Percentiles rank a stretch among this genome's conserved stretches.
phyloP scores from a whole-genome alignment of 805 yeast species.

The Ogataea pini region DNA sequence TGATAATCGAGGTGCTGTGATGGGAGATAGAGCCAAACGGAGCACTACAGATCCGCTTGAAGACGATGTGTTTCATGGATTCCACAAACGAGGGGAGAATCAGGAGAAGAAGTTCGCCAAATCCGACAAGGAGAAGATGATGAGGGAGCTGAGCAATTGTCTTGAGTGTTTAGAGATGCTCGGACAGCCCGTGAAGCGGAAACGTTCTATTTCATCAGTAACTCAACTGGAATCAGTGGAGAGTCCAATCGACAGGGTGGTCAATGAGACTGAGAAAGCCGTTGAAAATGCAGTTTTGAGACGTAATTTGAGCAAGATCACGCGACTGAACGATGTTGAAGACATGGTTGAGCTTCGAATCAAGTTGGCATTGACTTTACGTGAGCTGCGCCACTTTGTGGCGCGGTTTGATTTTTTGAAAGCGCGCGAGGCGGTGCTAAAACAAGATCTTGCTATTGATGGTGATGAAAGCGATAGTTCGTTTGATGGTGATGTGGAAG shows the following conservation, averaged over 20 bases:
- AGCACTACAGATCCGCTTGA: slow-evolving; percentile 44
- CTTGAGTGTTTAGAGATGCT: slow-evolving; percentile 45
- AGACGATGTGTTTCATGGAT: slow-evolving; percentile 44
- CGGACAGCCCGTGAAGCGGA: slow-evolving; percentile 20
- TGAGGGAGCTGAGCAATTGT: slow-evolving; percentile 58
- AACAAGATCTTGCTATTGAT: slow-evolving; percentile 27
- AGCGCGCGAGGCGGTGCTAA: slow-evolving; percentile 33
- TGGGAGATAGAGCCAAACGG: neutral
- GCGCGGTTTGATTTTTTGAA: slow-evolving; percentile 42
- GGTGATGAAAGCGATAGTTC: slow-evolving; percentile 22
- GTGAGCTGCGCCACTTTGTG: slow-evolving; percentile 44
- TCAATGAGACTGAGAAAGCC: slow-evolving; percentile 45
- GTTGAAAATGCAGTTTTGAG: slow-evolving; percentile 12
- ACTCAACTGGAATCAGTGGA: slow-evolving; percentile 10
- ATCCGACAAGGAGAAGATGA: slow-evolving; percentile 53
- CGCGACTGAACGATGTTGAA: slow-evolving; percentile 47
- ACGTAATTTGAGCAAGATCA: slow-evolving; percentile 17
- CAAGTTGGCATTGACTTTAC: slow-evolving; percentile 54
- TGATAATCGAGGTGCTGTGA: neutral
- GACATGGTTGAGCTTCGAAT: slow-evolving; percentile 51
- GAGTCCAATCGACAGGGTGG: neutral
- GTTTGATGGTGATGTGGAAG: slow-evolving; percentile 17
- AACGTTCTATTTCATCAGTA: slow-evolving; percentile 8
- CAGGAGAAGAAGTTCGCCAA: slow-evolving; percentile 63
- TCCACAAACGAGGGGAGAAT: slow-evolving; percentile 61